Conservation (phyloP, 1,139 yeast genomes). For the Nakaseomyces uthaithaninus region DNA sequence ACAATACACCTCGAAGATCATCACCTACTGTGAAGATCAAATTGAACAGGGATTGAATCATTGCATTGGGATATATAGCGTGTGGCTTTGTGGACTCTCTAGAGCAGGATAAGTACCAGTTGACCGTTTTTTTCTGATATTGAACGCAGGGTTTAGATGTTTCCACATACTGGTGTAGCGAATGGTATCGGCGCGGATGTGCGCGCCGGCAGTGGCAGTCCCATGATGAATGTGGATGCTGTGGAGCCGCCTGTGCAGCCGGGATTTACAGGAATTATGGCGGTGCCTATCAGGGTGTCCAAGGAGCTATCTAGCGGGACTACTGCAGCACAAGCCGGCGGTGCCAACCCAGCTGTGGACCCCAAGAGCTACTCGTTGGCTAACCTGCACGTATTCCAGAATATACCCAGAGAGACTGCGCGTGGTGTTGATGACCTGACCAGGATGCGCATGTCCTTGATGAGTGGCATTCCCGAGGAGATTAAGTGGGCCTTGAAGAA, state of each 20-base stretch:
- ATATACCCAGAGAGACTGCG: slow-evolving; percentile 28
- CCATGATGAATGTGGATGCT: slow-evolving; percentile 2
- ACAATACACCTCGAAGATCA: too few species aligned
- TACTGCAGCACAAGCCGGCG: background rate
- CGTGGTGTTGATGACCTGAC: slow-evolving; percentile 50
- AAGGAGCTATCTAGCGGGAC: slow-evolving; percentile 28
- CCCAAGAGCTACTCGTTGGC: slow-evolving; percentile 28
- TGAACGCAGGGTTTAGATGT: too few species aligned
- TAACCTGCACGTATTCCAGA: slow-evolving; percentile 29
- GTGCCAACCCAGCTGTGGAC: slow-evolving; percentile 9
- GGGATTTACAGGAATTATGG: slow-evolving; percentile 21
- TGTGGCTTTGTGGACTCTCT: too few species aligned
- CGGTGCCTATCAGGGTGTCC: slow-evolving; percentile 27
- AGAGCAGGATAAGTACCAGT: too few species aligned
- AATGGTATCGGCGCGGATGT: background rate
- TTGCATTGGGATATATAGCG: too few species aligned
- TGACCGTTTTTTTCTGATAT: too few species aligned
- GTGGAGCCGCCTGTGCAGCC: background rate
- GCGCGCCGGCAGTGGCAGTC: slow-evolving; percentile 4
- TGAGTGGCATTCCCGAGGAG: slow-evolving; percentile 47
- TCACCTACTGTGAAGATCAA: too few species aligned
- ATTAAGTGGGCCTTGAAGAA: slow-evolving; percentile 49
- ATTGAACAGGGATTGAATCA: too few species aligned
- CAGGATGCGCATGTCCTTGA: slow-evolving; percentile 50
- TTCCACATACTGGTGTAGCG: background rate